phyloP scores from a whole-genome alignment of 2,329 filamentous ascomycete genomes.

The Fusarium pininemorale region DNA sequence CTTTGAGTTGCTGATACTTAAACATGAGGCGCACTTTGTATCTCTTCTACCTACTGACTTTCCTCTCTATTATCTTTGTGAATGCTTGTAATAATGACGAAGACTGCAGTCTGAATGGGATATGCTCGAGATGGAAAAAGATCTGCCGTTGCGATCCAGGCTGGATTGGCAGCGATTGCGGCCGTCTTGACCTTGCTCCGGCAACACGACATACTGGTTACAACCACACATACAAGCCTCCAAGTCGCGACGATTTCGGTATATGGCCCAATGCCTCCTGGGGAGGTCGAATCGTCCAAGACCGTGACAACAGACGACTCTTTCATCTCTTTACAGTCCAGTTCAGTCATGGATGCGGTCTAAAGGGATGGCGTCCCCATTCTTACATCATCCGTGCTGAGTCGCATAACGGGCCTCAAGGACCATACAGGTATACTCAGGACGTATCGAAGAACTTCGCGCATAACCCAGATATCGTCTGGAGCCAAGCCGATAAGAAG shows the following conservation, averaged over 20 bases:
- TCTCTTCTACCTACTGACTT: background rate
- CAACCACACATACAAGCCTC: slow-evolving; percentile 55
- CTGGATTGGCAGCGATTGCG: slow-evolving; percentile 56
- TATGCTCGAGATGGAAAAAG: slow-evolving; percentile 25
- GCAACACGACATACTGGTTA: slow-evolving; percentile 54
- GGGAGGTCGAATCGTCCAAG: slow-evolving; percentile 58
- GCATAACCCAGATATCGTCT: slow-evolving; percentile 58
- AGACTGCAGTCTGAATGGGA: slow-evolving; percentile 46
- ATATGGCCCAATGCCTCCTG: slow-evolving; percentile 54
- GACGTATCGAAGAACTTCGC: slow-evolving; percentile 54
- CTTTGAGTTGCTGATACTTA: no score
- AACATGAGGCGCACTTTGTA: background rate
- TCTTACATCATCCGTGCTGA: slow-evolving; percentile 57
- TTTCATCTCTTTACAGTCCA: slow-evolving; percentile 59
- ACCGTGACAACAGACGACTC: slow-evolving; percentile 47
- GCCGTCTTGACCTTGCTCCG: slow-evolving; percentile 55
- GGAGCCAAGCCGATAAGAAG: slow-evolving; percentile 53
- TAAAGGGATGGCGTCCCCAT: slow-evolving; percentile 58
- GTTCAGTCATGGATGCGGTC: slow-evolving; percentile 56
- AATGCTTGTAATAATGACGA: slow-evolving; percentile 35
- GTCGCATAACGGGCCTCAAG: slow-evolving; percentile 53
- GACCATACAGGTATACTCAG: slow-evolving; percentile 54
- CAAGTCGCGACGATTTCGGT: slow-evolving; percentile 17
- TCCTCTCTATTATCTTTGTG: background rate
- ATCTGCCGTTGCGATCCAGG: slow-evolving; percentile 50